phyloP scores from a whole-genome alignment of 2,329 filamentous ascomycete genomes.

The Fusarium stilboides region DNA sequence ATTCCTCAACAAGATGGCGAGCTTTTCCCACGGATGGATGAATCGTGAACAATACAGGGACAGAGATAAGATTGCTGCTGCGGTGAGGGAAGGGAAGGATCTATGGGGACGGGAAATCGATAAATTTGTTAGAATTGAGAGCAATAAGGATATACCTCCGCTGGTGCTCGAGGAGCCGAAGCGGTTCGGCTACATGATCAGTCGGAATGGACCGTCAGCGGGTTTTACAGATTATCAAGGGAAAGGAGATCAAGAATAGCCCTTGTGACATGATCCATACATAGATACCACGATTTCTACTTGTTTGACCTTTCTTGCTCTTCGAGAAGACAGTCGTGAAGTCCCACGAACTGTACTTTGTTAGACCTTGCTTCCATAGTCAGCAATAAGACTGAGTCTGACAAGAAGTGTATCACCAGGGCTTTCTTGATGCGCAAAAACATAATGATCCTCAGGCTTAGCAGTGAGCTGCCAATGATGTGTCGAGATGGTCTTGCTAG shows the following conservation, averaged over 20 bases:
- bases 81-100: conserved; percentile 67
- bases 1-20: conserved; percentile 69
- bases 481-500: too few species aligned
- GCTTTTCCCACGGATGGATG: conserved; percentile 69
- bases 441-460: too few species aligned
- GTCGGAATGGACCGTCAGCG: conserved; percentile 62
- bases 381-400: too few species aligned
- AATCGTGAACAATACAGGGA: conserved; percentile 66
- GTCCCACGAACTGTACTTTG: too few species aligned
- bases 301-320: too few species aligned
- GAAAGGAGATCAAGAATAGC: background rate
- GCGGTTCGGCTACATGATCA: conserved; percentile 62
- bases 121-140: conserved; percentile 63
- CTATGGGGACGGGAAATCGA: conserved; percentile 68
- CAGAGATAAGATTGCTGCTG: conserved; percentile 63
- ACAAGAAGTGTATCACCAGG: too few species aligned
- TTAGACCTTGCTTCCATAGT: too few species aligned
- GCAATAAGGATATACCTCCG: conserved; percentile 67
- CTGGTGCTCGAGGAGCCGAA: conserved; percentile 59
- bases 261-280: too few species aligned
- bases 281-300: too few species aligned
- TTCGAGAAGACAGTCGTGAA: too few species aligned
- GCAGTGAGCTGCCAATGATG: too few species aligned
- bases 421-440: too few species aligned
- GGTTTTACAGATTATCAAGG: conserved; percentile 63